Evolutionary conservation across 164 flowering plant species (phyloP).

Genomic region (Umbellularia californica): DNA sequence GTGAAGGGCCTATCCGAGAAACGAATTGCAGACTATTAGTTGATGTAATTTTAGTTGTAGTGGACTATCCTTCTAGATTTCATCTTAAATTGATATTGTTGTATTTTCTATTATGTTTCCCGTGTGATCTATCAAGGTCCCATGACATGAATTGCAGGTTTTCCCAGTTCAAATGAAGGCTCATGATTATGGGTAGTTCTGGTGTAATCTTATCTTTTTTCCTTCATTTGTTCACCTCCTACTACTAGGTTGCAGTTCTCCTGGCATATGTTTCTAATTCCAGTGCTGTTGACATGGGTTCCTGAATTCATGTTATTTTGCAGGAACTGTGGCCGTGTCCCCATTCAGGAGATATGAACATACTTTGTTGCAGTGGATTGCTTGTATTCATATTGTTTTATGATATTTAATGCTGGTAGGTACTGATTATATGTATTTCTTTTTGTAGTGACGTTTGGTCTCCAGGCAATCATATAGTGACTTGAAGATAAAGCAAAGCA

Average conservation of each 20-base stretch:
- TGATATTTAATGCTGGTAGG: not conserved
- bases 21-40: not conserved
- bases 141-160: slow-evolving; percentile 26
- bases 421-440: not conserved
- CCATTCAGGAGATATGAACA: slow-evolving; percentile 29
- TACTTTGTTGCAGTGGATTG: not conserved
- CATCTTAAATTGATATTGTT: not conserved
- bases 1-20: not conserved
- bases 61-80: not conserved
- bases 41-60: not conserved
- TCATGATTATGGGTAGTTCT: slow-evolving; percentile 15
- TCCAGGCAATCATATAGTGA: not conserved
- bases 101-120: not conserved
- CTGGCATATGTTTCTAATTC: not conserved
- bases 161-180: slow-evolving; percentile 20
- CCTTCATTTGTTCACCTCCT: not conserved
- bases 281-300: slow-evolving; percentile 12
- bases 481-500: not conserved
- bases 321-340: slow-evolving; percentile 38
- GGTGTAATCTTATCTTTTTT: slow-evolving; percentile 7
- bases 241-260: slow-evolving; percentile 6
- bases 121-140: not conserved
- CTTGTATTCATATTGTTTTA: not conserved
- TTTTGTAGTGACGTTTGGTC: not conserved
- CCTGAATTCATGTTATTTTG: slow-evolving; percentile 37